Evolutionary conservation across 1,284 basidiomycete genomes (phyloP).

Genomic region (Ganoderma sinense): DNA sequence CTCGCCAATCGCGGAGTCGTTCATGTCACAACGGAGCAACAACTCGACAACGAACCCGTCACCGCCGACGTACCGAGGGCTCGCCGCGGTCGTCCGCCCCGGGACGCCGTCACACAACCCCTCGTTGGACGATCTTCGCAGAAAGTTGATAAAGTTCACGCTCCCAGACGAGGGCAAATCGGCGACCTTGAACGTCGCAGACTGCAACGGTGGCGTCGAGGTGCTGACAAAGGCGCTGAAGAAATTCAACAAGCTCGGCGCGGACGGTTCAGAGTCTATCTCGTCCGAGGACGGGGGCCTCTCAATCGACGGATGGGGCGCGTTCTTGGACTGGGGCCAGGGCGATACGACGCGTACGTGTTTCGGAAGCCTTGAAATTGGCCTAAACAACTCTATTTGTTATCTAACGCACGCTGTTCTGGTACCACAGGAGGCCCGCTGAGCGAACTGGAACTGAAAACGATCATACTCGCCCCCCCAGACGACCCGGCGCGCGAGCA

Average conservation of each 20-base stretch:
- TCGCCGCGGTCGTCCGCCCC: constrained; percentile 55
- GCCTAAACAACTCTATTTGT: neutral
- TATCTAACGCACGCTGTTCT: constrained; percentile 11
- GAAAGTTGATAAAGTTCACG: constrained; percentile 87
- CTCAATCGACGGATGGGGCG: constrained; percentile 88
- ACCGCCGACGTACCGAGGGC: constrained; percentile 46
- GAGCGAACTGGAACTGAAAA: constrained; percentile 85
- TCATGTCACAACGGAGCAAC: constrained; percentile 47
- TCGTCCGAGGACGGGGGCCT: constrained; percentile 72
- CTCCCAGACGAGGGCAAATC: constrained; percentile 82
- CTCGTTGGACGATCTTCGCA: constrained; percentile 79
- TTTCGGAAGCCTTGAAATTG: neutral
- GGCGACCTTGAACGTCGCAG: constrained; percentile 80
- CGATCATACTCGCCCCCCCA: constrained; percentile 86
- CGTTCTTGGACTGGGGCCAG: constrained; percentile 70
- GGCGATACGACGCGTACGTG: constrained; percentile 61
- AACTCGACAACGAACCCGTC: constrained; percentile 41
- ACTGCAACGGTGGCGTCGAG: constrained; percentile 83
- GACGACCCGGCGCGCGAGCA: constrained; percentile 85
- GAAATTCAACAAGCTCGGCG: constrained; percentile 82
- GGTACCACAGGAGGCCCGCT: constrained; percentile 65
- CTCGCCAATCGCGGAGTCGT: constrained; percentile 77
- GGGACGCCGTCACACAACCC: constrained; percentile 55
- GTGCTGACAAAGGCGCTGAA: constrained; percentile 87
- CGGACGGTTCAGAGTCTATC: constrained; percentile 58